phyloP scores from a whole-genome alignment of 345 rosid genomes.

The Aquilaria sinensis region DNA sequence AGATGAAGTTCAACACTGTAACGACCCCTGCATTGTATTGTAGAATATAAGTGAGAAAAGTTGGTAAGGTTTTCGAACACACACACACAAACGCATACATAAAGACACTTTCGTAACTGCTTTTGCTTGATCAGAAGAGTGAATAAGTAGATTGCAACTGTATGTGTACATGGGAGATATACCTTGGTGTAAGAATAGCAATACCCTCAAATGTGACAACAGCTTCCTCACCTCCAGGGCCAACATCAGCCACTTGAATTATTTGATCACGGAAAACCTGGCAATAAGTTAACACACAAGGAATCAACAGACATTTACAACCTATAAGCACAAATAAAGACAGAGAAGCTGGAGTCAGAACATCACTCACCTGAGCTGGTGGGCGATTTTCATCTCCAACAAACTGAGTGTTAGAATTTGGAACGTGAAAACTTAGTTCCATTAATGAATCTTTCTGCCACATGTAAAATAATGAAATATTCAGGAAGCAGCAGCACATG shows the following conservation, averaged over 20 bases:
- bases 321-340: not conserved
- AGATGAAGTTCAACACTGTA: slow-evolving; percentile 93
- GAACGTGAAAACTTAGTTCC: slow-evolving; percentile 95
- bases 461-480: slow-evolving; percentile 1
- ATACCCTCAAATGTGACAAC: slow-evolving; percentile 88
- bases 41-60: no score
- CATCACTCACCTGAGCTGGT: slow-evolving; percentile 68
- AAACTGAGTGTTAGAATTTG: slow-evolving; percentile 79
- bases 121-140: no score
- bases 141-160: no score
- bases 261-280: slow-evolving; percentile 82
- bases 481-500: not conserved
- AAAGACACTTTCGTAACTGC: no score
- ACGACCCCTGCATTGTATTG: slow-evolving; percentile 66
- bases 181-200: slow-evolving; percentile 97
- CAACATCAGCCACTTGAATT: slow-evolving; percentile 77
- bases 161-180: slow-evolving; percentile 1
- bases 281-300: slow-evolving; percentile 8
- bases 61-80: no score
- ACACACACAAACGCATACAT: not conserved
- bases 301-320: slow-evolving; percentile 4
- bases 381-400: slow-evolving; percentile 91
- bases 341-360: not conserved
- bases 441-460: slow-evolving; percentile 90
- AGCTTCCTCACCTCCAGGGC: slow-evolving; percentile 85